Base-by-base conservation (phyloP, 176 grass and related monocot genomes). In the Phyllostachys edulis region DNA sequence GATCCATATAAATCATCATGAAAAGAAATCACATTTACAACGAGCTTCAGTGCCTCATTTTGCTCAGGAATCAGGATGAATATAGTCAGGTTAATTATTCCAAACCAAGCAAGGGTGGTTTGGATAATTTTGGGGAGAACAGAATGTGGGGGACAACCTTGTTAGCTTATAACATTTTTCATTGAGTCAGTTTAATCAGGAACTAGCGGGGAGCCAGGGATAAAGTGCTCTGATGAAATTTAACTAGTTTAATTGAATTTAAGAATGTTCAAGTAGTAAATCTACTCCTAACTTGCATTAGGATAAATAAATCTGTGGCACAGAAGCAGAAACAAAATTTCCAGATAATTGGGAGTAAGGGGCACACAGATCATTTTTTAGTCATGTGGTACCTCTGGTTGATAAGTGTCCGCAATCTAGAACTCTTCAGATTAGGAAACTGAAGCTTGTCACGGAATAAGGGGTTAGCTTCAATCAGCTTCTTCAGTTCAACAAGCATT, bases 401-500 rank as follows among this genome's bases (percentile, higher is more conserved):
- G 73, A 98, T 98, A 61, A 98, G 89, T 63, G 96, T 98, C 61
- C 96, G 91, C 77, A 98, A 78, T 78, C 96, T 95, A 87, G 96
- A 98, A 69, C 86, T 94, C 85, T 98, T 98, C 55, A 98, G 84
- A 71, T 86, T 98, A 52, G 96, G 96, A 75, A 98, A 98, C 65
- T 95, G 96, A n/a, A 98, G 87, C 74, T 98, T 98, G 67, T 98
- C 96, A 36, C 96, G 91, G 83, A 98, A 98, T 7, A 98, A 90
- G 34, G 96, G 96, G 7, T 98, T 98, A 82, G 96, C 96, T 87
- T 98, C 96, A 42, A 98, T 98, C 71, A 98, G 83, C 72, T 98
- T 98, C 83, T 98, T 98, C 27, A 98, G 83, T 62, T 98, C 96
- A 77, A 95, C 91, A 80, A 98, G 93, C 96, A 98, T 95, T 90